phyloP scores from a whole-genome alignment of 1,284 basidiomycete genomes.

The Tremellales sp. region DNA sequence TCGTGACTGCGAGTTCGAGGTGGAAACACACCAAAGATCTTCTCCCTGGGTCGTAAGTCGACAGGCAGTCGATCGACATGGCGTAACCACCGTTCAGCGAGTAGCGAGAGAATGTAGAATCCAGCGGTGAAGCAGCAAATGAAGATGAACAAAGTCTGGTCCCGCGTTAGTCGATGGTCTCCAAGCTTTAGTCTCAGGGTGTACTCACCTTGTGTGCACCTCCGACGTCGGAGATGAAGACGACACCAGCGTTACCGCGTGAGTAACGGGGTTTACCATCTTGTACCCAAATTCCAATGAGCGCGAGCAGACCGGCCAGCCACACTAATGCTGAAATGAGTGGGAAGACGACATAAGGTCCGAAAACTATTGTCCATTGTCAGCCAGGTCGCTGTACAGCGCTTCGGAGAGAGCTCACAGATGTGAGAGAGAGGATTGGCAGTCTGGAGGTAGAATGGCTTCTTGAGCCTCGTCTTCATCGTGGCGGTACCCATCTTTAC shows the following conservation, averaged over 20 bases:
- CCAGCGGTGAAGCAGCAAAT: constrained; percentile 27
- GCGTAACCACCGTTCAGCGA: constrained; percentile 52
- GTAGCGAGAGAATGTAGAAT: constrained; percentile 47
- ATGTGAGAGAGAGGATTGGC: constrained; percentile 25
- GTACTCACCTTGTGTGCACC: constrained; percentile 38
- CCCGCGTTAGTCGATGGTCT: background rate
- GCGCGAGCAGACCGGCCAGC: constrained; percentile 41
- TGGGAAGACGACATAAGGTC: constrained; percentile 46
- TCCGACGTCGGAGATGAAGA: constrained; percentile 53
- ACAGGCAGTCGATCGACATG: constrained; percentile 52
- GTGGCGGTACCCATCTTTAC: background rate
- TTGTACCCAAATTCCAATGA: constrained; percentile 46
- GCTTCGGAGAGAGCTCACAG: too few species aligned
- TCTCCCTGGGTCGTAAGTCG: constrained; percentile 46
- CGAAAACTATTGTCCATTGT: constrained; percentile 40
- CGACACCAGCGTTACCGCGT: constrained; percentile 43
- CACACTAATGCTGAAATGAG: constrained; percentile 34
- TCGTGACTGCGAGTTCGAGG: background rate
- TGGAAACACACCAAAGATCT: constrained; percentile 33
- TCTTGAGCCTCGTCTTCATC: background rate
- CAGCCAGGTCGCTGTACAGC: background rate
- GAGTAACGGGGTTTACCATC: constrained; percentile 46
- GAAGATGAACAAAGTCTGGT: constrained; percentile 46
- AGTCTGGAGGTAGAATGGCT: background rate
- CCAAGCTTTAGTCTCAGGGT: background rate